Evolutionary conservation across 768 basidiomycete species (phyloP).

Genomic region (Suillus hirtellus): DNA sequence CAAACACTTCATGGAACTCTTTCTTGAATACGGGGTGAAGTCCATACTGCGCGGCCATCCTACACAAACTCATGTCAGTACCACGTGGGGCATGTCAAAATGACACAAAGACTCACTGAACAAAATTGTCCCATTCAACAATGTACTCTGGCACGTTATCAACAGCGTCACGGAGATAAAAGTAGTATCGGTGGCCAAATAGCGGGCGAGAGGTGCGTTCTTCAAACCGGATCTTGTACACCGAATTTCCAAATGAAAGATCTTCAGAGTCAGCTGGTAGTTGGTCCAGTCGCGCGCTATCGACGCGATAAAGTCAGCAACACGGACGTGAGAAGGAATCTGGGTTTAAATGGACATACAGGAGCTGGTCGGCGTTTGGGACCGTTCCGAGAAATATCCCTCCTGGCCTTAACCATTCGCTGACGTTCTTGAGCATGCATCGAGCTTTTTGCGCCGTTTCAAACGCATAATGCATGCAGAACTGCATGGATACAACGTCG

Average conservation of each 20-base stretch:
- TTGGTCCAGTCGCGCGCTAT: conserved; percentile 68
- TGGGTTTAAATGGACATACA: conserved; percentile 53
- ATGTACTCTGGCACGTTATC: conserved; percentile 97
- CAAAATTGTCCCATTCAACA: conserved; percentile 94
- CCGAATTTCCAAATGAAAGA: conserved; percentile 85
- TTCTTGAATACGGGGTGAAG: conserved; percentile 75
- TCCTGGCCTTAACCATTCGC: conserved; percentile 73
- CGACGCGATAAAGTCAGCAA: background rate
- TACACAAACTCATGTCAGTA: conserved; percentile 34
- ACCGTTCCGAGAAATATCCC: conserved; percentile 98
- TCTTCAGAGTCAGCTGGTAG: conserved; percentile 66
- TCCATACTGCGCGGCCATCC: conserved; percentile 82
- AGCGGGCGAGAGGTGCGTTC: conserved; percentile 57
- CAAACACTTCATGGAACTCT: conserved; percentile 88
- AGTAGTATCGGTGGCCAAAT: conserved; percentile 93
- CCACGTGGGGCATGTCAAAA: background rate
- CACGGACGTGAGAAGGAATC: background rate
- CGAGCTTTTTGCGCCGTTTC: conserved; percentile 85
- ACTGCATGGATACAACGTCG: conserved; percentile 98
- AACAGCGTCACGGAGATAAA: conserved; percentile 92
- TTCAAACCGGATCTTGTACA: conserved; percentile 89
- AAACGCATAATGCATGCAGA: conserved; percentile 99
- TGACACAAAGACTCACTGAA: conserved; percentile 51
- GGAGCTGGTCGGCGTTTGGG: conserved; percentile 80
- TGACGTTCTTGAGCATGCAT: conserved; percentile 92